Conservation (phyloP, 73 alveolate genomes). For the Paraurostyla sp. region DNA sequence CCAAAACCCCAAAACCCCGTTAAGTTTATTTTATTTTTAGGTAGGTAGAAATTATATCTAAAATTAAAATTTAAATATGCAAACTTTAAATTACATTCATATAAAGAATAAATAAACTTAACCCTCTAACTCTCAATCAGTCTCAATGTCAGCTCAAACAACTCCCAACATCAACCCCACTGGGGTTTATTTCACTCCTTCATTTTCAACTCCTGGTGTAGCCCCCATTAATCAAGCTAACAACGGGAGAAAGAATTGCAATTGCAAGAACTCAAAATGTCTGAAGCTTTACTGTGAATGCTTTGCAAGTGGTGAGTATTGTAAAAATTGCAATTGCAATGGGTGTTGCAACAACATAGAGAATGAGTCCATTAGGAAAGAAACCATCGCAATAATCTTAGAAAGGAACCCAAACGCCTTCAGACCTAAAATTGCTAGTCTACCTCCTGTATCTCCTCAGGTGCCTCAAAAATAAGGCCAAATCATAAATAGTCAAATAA, state of each 20-base stretch:
- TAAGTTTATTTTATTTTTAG: background rate
- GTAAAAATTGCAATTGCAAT: slow-evolving; percentile 83
- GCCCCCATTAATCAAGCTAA: background rate
- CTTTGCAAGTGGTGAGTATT: slow-evolving; percentile 79
- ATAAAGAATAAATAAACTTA: slow-evolving; percentile 21
- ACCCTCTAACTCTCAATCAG: background rate
- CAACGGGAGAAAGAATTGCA: slow-evolving; percentile 68
- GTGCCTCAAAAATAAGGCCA: slow-evolving; percentile 1
- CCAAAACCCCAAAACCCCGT: slow-evolving; percentile 53
- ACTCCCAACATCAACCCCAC: background rate
- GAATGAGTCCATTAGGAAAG: slow-evolving; percentile 66
- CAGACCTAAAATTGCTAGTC: slow-evolving; percentile 75
- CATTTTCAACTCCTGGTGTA: background rate
- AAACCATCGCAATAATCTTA: slow-evolving; percentile 65
- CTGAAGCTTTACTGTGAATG: slow-evolving; percentile 88
- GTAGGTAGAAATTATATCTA: background rate
- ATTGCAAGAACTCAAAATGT: slow-evolving; percentile 85
- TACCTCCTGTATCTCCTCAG: slow-evolving; percentile 9
- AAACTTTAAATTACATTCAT: slow-evolving; percentile 42
- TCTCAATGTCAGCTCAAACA: background rate
- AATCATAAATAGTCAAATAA: background rate
- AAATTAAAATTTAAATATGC: slow-evolving; percentile 31
- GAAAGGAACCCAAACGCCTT: slow-evolving; percentile 81
- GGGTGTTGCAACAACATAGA: slow-evolving; percentile 81
- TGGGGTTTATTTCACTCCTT: slow-evolving; percentile 41